These are phyloP conservation scores for Huntiella savannae DNA, from an alignment of 2,329 filamentous ascomycete genomes.

Conservation along the genomic window DNA sequence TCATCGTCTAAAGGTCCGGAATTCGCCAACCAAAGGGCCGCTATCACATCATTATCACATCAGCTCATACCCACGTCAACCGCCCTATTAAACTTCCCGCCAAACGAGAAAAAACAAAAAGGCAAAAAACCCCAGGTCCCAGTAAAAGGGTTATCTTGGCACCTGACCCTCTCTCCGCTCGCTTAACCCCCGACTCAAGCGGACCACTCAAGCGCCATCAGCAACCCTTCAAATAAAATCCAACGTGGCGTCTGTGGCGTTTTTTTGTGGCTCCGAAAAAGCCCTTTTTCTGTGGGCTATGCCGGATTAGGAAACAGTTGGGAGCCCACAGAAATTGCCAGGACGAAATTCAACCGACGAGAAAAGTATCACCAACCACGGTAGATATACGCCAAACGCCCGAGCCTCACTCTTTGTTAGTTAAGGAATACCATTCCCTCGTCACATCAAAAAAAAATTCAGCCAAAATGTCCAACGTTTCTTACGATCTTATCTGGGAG, in stretches of 20 bases:
- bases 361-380: constrained; percentile 10
- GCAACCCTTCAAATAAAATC: neutral
- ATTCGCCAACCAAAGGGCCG: too few relatives aligned
- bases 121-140: too few relatives aligned
- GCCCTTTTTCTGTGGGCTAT: constrained; percentile 11
- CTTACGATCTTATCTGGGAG: constrained; percentile 86
- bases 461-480: constrained; percentile 53
- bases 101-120: too few relatives aligned
- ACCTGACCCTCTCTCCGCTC: too few relatives aligned
- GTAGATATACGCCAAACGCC: constrained; percentile 3
- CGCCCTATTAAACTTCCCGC: too few relatives aligned
- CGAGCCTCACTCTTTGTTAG: constrained; percentile 8
- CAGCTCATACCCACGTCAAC: too few relatives aligned
- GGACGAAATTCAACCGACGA: constrained; percentile 10
- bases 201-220: too few relatives aligned
- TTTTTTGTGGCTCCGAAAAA: constrained; percentile 7
- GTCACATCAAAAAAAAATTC: constrained; percentile 12
- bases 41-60: too few relatives aligned
- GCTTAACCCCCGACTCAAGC: too few relatives aligned
- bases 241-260: neutral
- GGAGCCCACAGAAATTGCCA: constrained; percentile 11
- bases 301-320: constrained; percentile 6
- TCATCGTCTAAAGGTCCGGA: too few relatives aligned
- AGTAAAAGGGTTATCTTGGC: too few relatives aligned
- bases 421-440: constrained; percentile 10